Evolutionary conservation across 345 rosid species (phyloP), one percentile per base, ranked within the genome.

Genomic region (Garcia nutans): DNA sequence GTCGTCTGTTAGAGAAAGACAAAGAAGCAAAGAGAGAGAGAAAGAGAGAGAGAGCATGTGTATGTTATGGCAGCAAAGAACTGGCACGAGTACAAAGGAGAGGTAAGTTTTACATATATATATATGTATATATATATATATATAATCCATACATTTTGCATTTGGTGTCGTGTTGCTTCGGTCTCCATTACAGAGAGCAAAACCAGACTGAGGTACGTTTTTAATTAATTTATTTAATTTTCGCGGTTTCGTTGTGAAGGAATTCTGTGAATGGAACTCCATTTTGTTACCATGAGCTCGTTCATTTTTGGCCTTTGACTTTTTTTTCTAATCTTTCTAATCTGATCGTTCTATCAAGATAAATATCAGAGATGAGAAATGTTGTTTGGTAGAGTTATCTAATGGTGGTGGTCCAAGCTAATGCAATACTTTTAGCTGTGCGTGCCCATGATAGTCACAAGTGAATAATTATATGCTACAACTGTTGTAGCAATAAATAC

Each of bases 41-140:
- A n/a, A n/a, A 61, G 16, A 59, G 49, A 33, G 37, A 74, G 55
- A 65, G 77, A 47, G 56, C 52, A 60, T 47, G 76, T 28, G 71
- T 50, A 49, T 60, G 74, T 67, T 16, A 60, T 65, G 69, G 70
- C 20, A 54, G 58, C 7, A 19, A 54, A 54, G 8, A 19, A 6
- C 8, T 9, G 74, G 85, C 82, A 52, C 83, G 67, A 17, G 70
- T 16, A 67, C 31, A 77, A 75, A 77, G 72, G 82, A 47, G 19
- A 52, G 41, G 24, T 65, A 45, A 72, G 16, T 47, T 7, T 17
- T 33, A 2, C 28, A 49, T 26, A 26, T 33, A 33, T 33, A 33
- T 33, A 33, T 33, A 33, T 33, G 3, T 33, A 33, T 33, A 33
- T 33, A 33, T 33, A 33, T 33, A 33, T 33, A 33, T 33, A 33